Conservation (phyloP, 2,329 filamentous ascomycete species). For the Pleoardoris graminearum region DNA sequence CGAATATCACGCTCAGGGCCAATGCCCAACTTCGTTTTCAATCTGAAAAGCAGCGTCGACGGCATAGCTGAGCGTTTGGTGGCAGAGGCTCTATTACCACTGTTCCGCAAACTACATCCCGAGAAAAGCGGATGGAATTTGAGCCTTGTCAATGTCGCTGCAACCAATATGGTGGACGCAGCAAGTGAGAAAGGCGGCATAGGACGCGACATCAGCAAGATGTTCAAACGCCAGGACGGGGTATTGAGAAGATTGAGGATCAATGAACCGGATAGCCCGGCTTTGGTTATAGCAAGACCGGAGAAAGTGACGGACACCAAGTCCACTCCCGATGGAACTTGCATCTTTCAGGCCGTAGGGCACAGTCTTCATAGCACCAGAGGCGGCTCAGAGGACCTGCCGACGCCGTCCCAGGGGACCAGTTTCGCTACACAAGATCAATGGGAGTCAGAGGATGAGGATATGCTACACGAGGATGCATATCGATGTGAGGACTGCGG, state of each 20-base stretch:
- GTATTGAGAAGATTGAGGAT: slow-evolving; percentile 69
- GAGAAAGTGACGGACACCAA: slow-evolving; percentile 10
- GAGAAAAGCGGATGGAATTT: slow-evolving; percentile 75
- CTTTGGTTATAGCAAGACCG: neutral
- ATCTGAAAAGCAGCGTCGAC: slow-evolving; percentile 60
- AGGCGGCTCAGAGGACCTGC: slow-evolving; percentile 39
- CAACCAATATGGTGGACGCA: slow-evolving; percentile 73
- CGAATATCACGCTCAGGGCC: slow-evolving; percentile 76
- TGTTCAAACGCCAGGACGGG: slow-evolving; percentile 78
- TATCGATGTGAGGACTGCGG: slow-evolving; percentile 57
- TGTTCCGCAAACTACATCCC: slow-evolving; percentile 75
- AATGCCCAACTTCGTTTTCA: slow-evolving; percentile 75
- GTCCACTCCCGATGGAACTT: neutral
- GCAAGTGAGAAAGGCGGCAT: slow-evolving; percentile 50
- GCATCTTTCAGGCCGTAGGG: neutral
- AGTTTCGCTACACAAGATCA: slow-evolving; percentile 19
- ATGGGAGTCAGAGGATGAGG: slow-evolving; percentile 41
- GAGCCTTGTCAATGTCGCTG: slow-evolving; percentile 82
- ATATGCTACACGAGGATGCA: slow-evolving; percentile 32
- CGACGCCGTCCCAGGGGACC: slow-evolving; percentile 29
- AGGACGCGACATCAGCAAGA: slow-evolving; percentile 76
- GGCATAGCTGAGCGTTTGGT: slow-evolving; percentile 70
- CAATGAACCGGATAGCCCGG: slow-evolving; percentile 45
- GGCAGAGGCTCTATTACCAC: slow-evolving; percentile 66
- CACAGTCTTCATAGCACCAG: neutral